Percentiles rank a stretch among this genome's conserved stretches.
Conservation (phyloP, 2,329 filamentous ascomycete genomes). For the Claviceps quebecensis region DNA sequence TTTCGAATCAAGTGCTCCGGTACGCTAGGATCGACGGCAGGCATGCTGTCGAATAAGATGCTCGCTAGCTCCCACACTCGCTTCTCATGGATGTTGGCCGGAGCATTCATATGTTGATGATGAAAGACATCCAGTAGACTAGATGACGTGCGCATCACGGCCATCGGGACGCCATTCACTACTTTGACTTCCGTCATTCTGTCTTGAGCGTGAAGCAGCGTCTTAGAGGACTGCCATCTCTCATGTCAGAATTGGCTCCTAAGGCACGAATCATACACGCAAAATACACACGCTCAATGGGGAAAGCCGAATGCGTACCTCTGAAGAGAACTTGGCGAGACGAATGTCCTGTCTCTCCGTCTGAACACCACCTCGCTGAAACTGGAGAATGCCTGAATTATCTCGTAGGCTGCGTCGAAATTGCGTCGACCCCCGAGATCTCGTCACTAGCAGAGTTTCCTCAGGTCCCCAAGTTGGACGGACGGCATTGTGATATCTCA, state of each 20-base stretch:
- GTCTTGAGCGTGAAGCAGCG: constrained; percentile 41
- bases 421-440: constrained; percentile 25
- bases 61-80: constrained; percentile 75
- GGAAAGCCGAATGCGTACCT: constrained; percentile 22
- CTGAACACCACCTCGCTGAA: constrained; percentile 34
- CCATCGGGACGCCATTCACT: constrained; percentile 45
- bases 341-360: constrained; percentile 51
- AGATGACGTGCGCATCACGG: constrained; percentile 26
- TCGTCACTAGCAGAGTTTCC: constrained; percentile 53
- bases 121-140: constrained; percentile 26
- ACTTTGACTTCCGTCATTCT: constrained; percentile 38
- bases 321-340: constrained; percentile 47
- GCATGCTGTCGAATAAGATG: constrained; percentile 68
- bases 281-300: background rate
- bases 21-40: constrained; percentile 25
- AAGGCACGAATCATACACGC: background rate
- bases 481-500: constrained; percentile 55
- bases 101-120: constrained; percentile 25
- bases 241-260: background rate
- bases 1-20: constrained; percentile 32
- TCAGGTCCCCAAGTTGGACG: constrained; percentile 69
- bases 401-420: constrained; percentile 15
- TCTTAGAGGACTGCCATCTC: constrained; percentile 34
- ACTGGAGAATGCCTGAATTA: constrained; percentile 17
- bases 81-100: constrained; percentile 48